Conservation (phyloP, 2,329 filamentous ascomycete genomes). For the Talaromyces sp. region DNA sequence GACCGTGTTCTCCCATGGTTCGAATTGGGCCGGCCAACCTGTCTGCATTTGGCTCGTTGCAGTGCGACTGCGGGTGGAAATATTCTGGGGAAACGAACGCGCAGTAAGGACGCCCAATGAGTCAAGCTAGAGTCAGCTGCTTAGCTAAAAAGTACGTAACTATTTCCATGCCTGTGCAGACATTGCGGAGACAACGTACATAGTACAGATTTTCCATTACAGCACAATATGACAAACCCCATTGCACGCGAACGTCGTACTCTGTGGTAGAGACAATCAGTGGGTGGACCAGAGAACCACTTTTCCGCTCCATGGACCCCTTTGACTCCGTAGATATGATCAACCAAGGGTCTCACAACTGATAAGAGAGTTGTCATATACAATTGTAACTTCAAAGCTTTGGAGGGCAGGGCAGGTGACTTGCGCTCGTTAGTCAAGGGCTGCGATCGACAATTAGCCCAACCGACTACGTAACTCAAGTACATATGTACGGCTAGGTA, state of each 20-base stretch:
- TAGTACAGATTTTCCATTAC: too few relatives aligned
- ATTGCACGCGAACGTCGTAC: too few relatives aligned
- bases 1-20: not conserved
- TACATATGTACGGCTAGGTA: too few relatives aligned
- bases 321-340: not conserved
- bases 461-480: too few relatives aligned
- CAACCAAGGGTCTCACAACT: not conserved
- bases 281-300: not conserved
- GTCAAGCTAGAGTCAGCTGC: too few relatives aligned
- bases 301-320: not conserved
- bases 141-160: not conserved
- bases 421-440: too few relatives aligned
- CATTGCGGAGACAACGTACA: not conserved
- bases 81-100: not conserved
- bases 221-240: not conserved
- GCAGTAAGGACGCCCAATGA: too few relatives aligned
- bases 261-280: not conserved
- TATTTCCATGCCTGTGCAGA: not conserved
- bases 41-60: not conserved
- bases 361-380: not conserved
- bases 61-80: not conserved
- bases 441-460: too few relatives aligned
- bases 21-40: not conserved
- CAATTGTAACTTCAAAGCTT: too few relatives aligned
- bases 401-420: not conserved